phyloP scores from a whole-genome alignment of 1,284 basidiomycete species.

The Mycena citricolor region DNA sequence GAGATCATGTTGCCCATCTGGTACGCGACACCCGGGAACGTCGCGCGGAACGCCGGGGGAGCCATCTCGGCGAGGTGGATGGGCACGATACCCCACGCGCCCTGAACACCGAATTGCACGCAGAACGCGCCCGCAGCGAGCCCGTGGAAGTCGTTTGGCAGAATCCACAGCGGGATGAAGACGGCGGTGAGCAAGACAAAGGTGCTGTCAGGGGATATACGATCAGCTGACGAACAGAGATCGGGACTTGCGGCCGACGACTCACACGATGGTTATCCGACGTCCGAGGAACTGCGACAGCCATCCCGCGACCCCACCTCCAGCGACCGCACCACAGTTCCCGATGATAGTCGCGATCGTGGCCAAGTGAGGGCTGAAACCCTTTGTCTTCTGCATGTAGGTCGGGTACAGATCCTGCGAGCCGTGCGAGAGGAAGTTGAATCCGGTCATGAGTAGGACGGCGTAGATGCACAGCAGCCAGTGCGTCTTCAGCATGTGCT shows the following conservation, averaged over 20 bases:
- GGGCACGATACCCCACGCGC: slow-evolving; percentile 81
- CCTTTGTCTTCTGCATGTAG: slow-evolving; percentile 67
- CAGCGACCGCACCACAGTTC: slow-evolving; percentile 61
- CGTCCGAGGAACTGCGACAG: slow-evolving; percentile 86
- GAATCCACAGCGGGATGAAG: slow-evolving; percentile 85
- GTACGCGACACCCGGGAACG: slow-evolving; percentile 91
- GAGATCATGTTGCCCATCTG: slow-evolving; percentile 91
- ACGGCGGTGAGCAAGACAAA: slow-evolving; percentile 32
- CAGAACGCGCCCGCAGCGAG: slow-evolving; percentile 83
- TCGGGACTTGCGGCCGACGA: no score
- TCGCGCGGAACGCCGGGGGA: slow-evolving; percentile 90
- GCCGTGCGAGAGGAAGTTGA: slow-evolving; percentile 93
- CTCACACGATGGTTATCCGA: slow-evolving; percentile 79
- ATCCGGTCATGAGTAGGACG: slow-evolving; percentile 76
- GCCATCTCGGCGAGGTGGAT: slow-evolving; percentile 90
- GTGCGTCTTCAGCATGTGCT: slow-evolving; percentile 78
- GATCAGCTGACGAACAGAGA: neutral
- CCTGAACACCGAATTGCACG: slow-evolving; percentile 84
- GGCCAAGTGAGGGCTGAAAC: slow-evolving; percentile 57
- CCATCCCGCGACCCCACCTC: slow-evolving; percentile 78
- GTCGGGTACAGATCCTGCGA: slow-evolving; percentile 84
- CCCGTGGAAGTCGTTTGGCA: slow-evolving; percentile 65
- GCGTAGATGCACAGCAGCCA: slow-evolving; percentile 89
- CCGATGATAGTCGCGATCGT: slow-evolving; percentile 91
- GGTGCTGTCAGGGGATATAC: slow-evolving; percentile 22